phyloP scores from a whole-genome alignment of 2,329 filamentous ascomycete species.

The Fusarium phyllophilum region DNA sequence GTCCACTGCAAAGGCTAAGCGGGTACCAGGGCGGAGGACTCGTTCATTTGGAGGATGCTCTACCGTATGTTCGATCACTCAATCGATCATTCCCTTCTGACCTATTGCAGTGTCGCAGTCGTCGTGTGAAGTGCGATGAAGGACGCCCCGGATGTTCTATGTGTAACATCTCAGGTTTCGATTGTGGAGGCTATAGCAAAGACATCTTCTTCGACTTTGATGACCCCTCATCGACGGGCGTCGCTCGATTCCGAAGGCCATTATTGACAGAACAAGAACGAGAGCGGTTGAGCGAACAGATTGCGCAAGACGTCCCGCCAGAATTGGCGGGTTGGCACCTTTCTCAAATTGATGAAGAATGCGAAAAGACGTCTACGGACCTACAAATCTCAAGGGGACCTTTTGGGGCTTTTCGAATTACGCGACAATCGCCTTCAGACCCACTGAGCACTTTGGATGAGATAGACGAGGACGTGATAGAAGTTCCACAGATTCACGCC shows the following conservation, averaged over 20 bases:
- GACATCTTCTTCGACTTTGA: conserved; percentile 33
- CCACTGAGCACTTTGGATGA: fast-evolving
- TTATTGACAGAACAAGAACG: conserved; percentile 21
- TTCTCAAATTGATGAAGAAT: conserved; percentile 26
- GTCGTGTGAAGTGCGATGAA: conserved; percentile 35
- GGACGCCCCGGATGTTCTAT: conserved; percentile 21
- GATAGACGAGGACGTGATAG: not conserved
- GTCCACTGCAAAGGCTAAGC: not conserved
- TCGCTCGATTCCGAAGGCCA: conserved; percentile 17
- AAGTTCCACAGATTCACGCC: fast-evolving
- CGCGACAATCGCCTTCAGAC: not conserved
- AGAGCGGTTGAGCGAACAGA: conserved; percentile 21
- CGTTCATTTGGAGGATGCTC: conserved; percentile 31
- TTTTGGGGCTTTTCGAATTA: conserved; percentile 24
- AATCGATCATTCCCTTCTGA: not conserved
- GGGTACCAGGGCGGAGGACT: not conserved
- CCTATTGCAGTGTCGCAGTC: conserved; percentile 13
- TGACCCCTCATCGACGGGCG: not conserved
- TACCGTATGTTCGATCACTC: not conserved
- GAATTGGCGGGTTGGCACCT: conserved; percentile 9
- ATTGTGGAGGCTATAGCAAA: conserved; percentile 29
- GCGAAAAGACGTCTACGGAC: not conserved
- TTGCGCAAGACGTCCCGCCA: conserved; percentile 5
- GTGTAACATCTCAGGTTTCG: conserved; percentile 7
- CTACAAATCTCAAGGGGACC: conserved; percentile 27